These are phyloP conservation scores for Fraxinus greggii DNA, from an alignment of 305 asterid species.

Conservation along the genomic window DNA sequence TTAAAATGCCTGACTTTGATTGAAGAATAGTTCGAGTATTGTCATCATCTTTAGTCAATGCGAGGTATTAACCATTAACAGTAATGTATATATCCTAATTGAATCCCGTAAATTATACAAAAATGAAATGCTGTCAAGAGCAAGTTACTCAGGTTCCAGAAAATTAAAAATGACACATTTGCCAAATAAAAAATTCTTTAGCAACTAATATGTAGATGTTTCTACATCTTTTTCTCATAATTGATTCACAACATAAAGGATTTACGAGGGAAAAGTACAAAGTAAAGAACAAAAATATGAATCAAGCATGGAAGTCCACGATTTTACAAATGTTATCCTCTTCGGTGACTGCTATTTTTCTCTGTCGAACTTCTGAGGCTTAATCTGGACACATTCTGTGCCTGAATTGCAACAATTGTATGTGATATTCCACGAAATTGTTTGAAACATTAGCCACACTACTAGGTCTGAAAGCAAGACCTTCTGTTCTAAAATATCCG, in stretches of 20 bases:
- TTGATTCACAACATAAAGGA: constrained; percentile 1
- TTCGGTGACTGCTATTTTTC: constrained; percentile 3
- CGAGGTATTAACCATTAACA: not conserved
- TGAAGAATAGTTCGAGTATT: not conserved
- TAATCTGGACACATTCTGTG: constrained; percentile 27
- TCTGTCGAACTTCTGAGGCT: constrained; percentile 8
- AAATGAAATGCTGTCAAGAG: not conserved
- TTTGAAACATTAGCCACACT: constrained; percentile 24
- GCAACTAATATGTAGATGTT: not conserved
- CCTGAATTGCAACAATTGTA: constrained; percentile 22
- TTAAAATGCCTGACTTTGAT: not conserved
- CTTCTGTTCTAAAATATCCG: constrained; percentile 16
- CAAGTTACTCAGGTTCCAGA: not conserved
- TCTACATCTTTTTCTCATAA: not conserved
- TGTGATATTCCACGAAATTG: constrained; percentile 33
- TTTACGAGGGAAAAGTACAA: not conserved
- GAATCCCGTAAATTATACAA: not conserved
- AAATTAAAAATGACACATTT: not conserved
- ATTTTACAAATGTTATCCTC: constrained; percentile 21
- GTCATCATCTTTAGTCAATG: not conserved
- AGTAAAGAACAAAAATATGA: constrained; percentile 14
- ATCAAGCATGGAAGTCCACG: constrained; percentile 20
- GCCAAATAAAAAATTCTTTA: not conserved
- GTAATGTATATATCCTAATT: not conserved
- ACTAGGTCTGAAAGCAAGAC: constrained; percentile 19